Conservation (phyloP, 176 grass and related monocot species). For the Ensete ventricosum region DNA sequence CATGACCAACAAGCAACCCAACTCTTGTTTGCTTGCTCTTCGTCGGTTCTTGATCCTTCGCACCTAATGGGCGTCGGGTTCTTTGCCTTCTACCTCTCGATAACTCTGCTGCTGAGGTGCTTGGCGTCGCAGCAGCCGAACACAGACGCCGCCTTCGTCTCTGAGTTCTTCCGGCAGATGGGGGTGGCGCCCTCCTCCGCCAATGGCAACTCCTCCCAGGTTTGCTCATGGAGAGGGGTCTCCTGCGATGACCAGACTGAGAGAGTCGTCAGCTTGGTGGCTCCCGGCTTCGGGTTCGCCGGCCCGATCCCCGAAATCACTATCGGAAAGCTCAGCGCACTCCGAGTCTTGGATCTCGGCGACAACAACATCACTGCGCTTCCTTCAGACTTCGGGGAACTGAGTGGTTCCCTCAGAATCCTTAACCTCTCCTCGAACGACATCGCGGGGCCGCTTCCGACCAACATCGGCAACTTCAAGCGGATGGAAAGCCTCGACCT, state of each 20-base stretch:
- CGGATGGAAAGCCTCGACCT: constrained; percentile 54
- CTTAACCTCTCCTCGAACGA: constrained; percentile 79
- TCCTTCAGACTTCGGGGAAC: constrained; percentile 68
- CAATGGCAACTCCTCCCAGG: constrained; percentile 7
- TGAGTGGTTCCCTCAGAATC: constrained; percentile 46
- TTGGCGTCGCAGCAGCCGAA: constrained; percentile 59
- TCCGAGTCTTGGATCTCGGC: constrained; percentile 61
- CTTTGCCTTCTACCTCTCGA: constrained; percentile 12
- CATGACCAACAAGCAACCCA: background rate
- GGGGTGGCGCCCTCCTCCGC: constrained; percentile 15
- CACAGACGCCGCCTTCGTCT: constrained; percentile 74
- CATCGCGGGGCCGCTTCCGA: constrained; percentile 47
- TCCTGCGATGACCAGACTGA: constrained; percentile 41
- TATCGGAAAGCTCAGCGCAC: constrained; percentile 64
- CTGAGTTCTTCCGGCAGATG: constrained; percentile 47
- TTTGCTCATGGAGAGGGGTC: constrained; percentile 58
- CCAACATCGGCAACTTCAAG: constrained; percentile 77
- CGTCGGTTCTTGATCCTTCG: background rate
- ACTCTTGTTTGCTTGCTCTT: background rate
- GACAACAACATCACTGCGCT: constrained; percentile 55
- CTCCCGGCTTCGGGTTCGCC: constrained; percentile 38
- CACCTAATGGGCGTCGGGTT: constrained; percentile 2
- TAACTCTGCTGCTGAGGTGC: constrained; percentile 3
- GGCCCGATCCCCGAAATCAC: constrained; percentile 67
- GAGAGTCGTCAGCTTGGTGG: constrained; percentile 33